Evolutionary conservation across 176 grass and related monocot species (phyloP), one percentile per base, ranked within the genome.

Genomic region (Oryza glumipatula): DNA sequence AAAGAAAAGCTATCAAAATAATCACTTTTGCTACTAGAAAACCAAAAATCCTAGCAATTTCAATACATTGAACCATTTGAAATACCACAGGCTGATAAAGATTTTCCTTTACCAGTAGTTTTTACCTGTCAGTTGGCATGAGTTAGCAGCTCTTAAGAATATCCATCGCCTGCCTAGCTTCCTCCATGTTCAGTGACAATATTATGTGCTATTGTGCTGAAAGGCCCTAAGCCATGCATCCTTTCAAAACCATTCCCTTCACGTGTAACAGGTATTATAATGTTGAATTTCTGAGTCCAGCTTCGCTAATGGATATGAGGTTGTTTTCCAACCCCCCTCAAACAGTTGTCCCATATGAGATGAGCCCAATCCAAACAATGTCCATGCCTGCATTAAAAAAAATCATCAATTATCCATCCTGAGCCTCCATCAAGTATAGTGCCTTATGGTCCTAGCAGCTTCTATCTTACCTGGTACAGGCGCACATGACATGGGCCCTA

Each of bases 401-500:
- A 56, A 46, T 0, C 7, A 66, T 30, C 21, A 58, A 41, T 56
- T 67, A 58, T 26, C 3, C 22, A 77, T 65, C 54, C 5, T 72
- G 23, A 77, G 70, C 43, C 5, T 72, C 65, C 51, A 82, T 77
- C 54, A 76, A 61, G 61, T 38, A 79, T 82, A 83, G 24, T 78
- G 78, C 65, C 64, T 83, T 89, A 47, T 73, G 45, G 79, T 49
- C 44, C 84, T 86, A 63, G 48, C 68, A 80, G 49, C 43, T 71
- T 74, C 67, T 45, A 81, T 82, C 71, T 87, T 84, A 81, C 84
- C 63, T 84, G 84, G 81, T 84, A 60, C 84, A 87, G 47, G 23
- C 2, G 83, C 84, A 93, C 89, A 91, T 89, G 91, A 54, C 41
- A 86, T 77, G 78, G 81, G 78, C 56, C 86, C 64, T 30, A 48